A percentile compares a stretch with the other conserved stretches of the same genome.
Conservation (phyloP, 1,284 basidiomycete species). For the Cutaneotrichosporon mucoides region DNA sequence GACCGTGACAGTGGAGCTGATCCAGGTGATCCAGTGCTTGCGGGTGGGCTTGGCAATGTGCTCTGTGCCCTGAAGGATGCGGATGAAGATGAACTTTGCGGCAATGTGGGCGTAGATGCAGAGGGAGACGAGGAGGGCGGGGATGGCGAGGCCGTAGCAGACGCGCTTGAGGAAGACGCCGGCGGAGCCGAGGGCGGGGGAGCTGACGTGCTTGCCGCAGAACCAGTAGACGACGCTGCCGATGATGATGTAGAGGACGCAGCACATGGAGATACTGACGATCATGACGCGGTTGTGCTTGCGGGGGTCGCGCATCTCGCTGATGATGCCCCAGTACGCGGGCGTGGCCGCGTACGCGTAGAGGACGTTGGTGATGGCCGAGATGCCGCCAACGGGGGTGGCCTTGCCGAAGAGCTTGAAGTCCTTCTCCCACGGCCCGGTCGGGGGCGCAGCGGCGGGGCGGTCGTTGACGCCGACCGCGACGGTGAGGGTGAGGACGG, state of each 20-base stretch:
- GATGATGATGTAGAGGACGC: constrained; percentile 33
- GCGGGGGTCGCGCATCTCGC: constrained; percentile 36
- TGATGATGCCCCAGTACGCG: constrained; percentile 26
- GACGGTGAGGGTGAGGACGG: constrained; percentile 45
- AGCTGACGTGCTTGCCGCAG: constrained; percentile 44
- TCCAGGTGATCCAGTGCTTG: constrained; percentile 36
- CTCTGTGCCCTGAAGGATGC: constrained; percentile 25
- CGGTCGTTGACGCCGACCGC: constrained; percentile 46
- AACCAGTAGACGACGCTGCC: constrained; percentile 30
- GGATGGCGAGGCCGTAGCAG: constrained; percentile 47
- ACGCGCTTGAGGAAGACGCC: constrained; percentile 47
- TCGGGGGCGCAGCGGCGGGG: constrained; percentile 34
- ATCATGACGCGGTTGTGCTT: constrained; percentile 29
- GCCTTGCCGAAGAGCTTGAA: constrained; percentile 19
- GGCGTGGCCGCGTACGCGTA: constrained; percentile 38
- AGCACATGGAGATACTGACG: constrained; percentile 34
- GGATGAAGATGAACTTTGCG: constrained; percentile 36
- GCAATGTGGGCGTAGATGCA: constrained; percentile 26
- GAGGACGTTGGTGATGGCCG: constrained; percentile 39
- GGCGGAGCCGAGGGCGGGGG: constrained; percentile 45
- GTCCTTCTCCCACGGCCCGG: constrained; percentile 29
- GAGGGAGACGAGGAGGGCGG: constrained; percentile 30
- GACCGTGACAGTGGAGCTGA: constrained; percentile 4
- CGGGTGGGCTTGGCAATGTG: constrained; percentile 27
- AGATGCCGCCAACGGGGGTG: constrained; percentile 39